Base-by-base conservation (phyloP, 352 stramenopile species). In the Phytophthora sp. region DNA sequence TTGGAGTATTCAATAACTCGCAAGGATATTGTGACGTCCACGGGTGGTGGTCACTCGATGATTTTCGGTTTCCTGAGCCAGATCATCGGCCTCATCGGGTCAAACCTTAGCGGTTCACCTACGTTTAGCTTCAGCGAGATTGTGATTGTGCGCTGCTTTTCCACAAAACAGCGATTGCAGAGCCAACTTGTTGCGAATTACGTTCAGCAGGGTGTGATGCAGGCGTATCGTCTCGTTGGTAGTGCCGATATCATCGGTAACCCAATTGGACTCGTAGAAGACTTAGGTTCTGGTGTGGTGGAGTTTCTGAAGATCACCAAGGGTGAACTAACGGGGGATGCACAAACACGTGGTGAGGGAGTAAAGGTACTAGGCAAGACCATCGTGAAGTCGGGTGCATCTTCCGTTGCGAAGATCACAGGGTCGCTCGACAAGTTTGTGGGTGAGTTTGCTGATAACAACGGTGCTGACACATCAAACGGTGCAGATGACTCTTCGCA, bases 221-320 rank as follows among this genome's bases (percentile, higher is more conserved):
- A 96, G 37, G 87, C 85, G 20, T 96, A 96, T 43, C 87, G 87
- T 21, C 58, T 96, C 28, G 72, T 96, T 46, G 87, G 84, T 18
- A 94, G 85, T 62, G 87, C 82, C 18, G 87, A 96, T 59, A 94
- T 96, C 28, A 92, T 96, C 24, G 87, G 87, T 18, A 91, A 96
- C 52, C 87, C 87, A 4, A 92, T 96, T 15, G 87, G 87, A n/a
- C 62, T 96, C 21, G 87, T 96, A 1, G 87, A 94, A 59, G 87
- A 96, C 51, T 72, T 96, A 26, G 87, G 87, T 4, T 94, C 84
- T n/a, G 87, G 87, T 37, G 82, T 96, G 10, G 77, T 94, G 4
- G 84, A 94, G 38, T 96, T 96, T 54, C 44, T 96, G 23, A 96
- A 94, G 65, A 92, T 96, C 52, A 96, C 87, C n/a, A 94, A 91